These are phyloP conservation scores for Haplosporangium gracile DNA, from an alignment of 192 early-diverging fungal species.

Conservation along the genomic window DNA sequence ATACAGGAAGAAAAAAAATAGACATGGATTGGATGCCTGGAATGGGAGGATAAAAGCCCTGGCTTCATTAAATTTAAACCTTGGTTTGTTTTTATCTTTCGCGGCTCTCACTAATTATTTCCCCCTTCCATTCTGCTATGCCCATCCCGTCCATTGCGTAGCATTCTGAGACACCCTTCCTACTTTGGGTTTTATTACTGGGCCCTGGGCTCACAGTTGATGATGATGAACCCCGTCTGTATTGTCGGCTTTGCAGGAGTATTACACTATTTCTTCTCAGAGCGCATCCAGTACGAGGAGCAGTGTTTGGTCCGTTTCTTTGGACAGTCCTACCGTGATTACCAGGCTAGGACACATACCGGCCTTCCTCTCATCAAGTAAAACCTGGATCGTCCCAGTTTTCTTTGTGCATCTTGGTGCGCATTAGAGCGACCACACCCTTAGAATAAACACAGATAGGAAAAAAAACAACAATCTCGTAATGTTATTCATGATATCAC, in stretches of 20 bases:
- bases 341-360: conserved; percentile 72
- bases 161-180: conserved; percentile 90
- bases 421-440: neutral
- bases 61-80: neutral
- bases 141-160: conserved; percentile 31
- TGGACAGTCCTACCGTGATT: conserved; percentile 80
- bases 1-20: neutral
- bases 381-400: neutral
- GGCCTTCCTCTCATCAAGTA: conserved; percentile 78
- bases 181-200: conserved; percentile 97
- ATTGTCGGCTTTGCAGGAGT: conserved; percentile 73
- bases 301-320: conserved; percentile 81
- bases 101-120: conserved; percentile 14
- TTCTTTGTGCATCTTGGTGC: neutral
- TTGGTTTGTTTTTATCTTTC: conserved; percentile 4
- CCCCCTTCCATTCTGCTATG: neutral
- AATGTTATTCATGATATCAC: neutral
- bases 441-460: neutral
- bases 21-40: too few species aligned
- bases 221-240: conserved; percentile 86
- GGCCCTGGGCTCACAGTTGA: conserved; percentile 83
- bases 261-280: conserved; percentile 81
- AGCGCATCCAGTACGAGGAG: conserved; percentile 88
- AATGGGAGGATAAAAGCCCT: too few species aligned
- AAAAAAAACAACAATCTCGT: neutral